Percentiles rank a stretch among this genome's conserved stretches.
Conservation (phyloP, 2,329 filamentous ascomycete species). For the Claviceps lovelessii region DNA sequence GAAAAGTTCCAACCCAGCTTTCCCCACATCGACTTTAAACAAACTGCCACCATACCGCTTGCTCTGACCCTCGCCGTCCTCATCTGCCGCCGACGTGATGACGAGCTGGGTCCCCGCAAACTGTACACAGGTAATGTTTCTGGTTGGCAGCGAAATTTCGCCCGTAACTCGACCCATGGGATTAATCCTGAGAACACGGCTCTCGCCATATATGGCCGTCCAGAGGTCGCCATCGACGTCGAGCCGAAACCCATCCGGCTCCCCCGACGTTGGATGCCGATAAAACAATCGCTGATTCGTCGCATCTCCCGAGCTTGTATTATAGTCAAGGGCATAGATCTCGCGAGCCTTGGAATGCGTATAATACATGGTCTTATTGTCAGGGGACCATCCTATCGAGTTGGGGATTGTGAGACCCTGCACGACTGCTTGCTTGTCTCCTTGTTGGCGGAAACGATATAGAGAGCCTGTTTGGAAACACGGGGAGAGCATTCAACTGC, state of each 20-base stretch:
- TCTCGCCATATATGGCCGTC: constrained; percentile 72
- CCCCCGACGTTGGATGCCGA: constrained; percentile 47
- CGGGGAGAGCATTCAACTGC: background rate
- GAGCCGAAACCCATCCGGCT: constrained; percentile 73
- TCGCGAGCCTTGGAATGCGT: constrained; percentile 60
- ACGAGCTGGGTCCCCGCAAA: constrained; percentile 64
- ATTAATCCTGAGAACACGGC: constrained; percentile 60
- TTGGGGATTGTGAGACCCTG: constrained; percentile 66
- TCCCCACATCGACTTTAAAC: constrained; percentile 65
- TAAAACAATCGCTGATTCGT: constrained; percentile 61
- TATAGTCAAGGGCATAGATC: constrained; percentile 65
- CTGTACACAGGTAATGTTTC: constrained; percentile 65
- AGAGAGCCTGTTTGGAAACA: constrained; percentile 44
- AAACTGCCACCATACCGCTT: constrained; percentile 53
- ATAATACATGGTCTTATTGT: constrained; percentile 64
- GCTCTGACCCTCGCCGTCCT: constrained; percentile 47
- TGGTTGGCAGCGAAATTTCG: constrained; percentile 61
- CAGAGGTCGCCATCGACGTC: constrained; percentile 78
- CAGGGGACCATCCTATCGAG: constrained; percentile 65
- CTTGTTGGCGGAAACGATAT: constrained; percentile 49
- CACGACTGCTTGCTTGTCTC: constrained; percentile 44
- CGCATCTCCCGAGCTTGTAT: constrained; percentile 46
- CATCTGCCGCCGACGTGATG: constrained; percentile 62
- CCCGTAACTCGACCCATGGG: constrained; percentile 57
- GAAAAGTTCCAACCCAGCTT: constrained; percentile 47